Percentiles rank a stretch among this genome's conserved stretches.
Evolutionary conservation across 345 rosid genomes (phyloP).

Genomic region (Cardamine occulta): DNA sequence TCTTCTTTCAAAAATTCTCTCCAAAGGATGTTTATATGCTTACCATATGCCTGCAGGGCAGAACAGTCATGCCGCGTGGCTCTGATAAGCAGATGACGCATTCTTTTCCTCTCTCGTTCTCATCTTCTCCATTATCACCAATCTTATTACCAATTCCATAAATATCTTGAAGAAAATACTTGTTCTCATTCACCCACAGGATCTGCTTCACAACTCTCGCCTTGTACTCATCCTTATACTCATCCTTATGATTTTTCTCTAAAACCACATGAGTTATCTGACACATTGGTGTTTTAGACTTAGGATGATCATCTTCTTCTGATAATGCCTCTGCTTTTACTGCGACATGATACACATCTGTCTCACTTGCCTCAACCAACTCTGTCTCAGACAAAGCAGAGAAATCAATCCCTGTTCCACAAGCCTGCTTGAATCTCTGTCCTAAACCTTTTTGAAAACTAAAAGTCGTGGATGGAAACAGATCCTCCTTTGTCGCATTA

Average conservation of each 20-base stretch:
- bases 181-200: conserved; percentile 63
- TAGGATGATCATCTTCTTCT: conserved; percentile 50
- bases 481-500: conserved; percentile 57
- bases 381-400: conserved; percentile 61
- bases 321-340: conserved; percentile 70
- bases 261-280: conserved; percentile 70
- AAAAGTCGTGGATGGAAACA: conserved; percentile 51
- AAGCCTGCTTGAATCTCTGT: conserved; percentile 71
- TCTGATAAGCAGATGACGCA: conserved; percentile 89
- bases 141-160: conserved; percentile 82
- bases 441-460: conserved; percentile 66
- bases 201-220: conserved; percentile 71
- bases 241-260: conserved; percentile 61
- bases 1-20: neutral
- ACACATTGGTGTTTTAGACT: conserved; percentile 47
- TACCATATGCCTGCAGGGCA: conserved; percentile 98
- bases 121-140: conserved; percentile 54
- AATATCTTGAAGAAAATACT: conserved; percentile 86
- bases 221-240: conserved; percentile 57
- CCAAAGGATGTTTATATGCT: neutral
- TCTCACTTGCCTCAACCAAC: conserved; percentile 48
- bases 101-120: conserved; percentile 73
- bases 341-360: conserved; percentile 69
- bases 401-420: conserved; percentile 77
- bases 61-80: conserved; percentile 77